Evolutionary conservation across 257 asterid genomes (phyloP).

Genomic region (Prunella vulgaris): DNA sequence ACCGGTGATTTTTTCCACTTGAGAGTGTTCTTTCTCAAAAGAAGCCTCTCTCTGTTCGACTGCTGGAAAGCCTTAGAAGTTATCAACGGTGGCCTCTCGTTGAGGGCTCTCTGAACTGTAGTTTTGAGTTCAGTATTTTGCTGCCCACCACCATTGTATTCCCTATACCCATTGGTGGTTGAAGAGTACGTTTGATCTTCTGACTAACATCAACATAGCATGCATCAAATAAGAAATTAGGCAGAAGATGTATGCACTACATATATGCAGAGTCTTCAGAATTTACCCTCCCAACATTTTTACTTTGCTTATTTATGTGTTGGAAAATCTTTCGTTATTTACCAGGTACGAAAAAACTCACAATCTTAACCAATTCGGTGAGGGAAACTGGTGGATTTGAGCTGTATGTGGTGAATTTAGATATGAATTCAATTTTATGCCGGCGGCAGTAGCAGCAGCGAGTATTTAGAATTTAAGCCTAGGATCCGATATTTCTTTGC

Average conservation of each 20-base stretch:
- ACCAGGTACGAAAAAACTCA: too few relatives aligned
- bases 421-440: too few relatives aligned
- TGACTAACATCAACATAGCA: slow-evolving; percentile 27
- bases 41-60: slow-evolving; percentile 88
- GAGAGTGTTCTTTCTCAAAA: slow-evolving; percentile 80
- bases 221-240: slow-evolving; percentile 17
- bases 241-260: not conserved
- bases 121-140: slow-evolving; percentile 25
- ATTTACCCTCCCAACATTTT: slow-evolving; percentile 30
- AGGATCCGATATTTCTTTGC: too few relatives aligned
- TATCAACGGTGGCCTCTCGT: slow-evolving; percentile 21
- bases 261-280: slow-evolving; percentile 1
- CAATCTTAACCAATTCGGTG: too few relatives aligned
- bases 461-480: too few relatives aligned
- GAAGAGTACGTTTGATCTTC: slow-evolving; percentile 30
- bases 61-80: slow-evolving; percentile 44
- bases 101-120: slow-evolving; percentile 26
- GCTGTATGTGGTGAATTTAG: too few relatives aligned
- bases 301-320: slow-evolving; percentile 24
- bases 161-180: slow-evolving; percentile 20
- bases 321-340: slow-evolving; percentile 17
- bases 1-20: slow-evolving; percentile 57
- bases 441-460: too few relatives aligned
- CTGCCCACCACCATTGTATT: slow-evolving; percentile 23
- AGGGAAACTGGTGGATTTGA: too few relatives aligned